These are phyloP conservation scores for Talaromyces borbonicus DNA, from an alignment of 495 filamentous ascomycete genomes.

Conservation along the genomic window DNA sequence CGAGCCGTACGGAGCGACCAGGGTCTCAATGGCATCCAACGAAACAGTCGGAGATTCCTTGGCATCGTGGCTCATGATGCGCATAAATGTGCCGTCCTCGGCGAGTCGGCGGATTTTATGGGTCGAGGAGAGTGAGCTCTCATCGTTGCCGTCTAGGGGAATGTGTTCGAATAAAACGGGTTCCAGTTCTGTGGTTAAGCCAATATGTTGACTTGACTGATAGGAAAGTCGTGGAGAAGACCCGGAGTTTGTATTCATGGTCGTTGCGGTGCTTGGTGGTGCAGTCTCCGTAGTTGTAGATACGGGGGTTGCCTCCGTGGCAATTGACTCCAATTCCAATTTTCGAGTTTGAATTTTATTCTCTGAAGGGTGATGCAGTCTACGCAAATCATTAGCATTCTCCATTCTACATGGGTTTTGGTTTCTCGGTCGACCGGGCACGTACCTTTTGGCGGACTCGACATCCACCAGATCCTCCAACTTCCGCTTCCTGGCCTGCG, in stretches of 20 bases:
- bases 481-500: conserved; percentile 66
- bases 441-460: conserved; percentile 37
- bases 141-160: conserved; percentile 32
- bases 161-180: conserved; percentile 39
- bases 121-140: conserved; percentile 23
- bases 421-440: too few species aligned
- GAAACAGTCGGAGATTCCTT: conserved; percentile 43
- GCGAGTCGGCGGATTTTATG: conserved; percentile 64
- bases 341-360: too few species aligned
- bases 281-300: conserved; percentile 6
- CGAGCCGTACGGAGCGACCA: conserved; percentile 74
- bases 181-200: conserved; percentile 44
- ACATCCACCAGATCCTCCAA: conserved; percentile 30
- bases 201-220: conserved; percentile 41
- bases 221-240: conserved; percentile 21
- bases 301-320: too few species aligned
- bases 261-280: not conserved
- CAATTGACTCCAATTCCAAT: too few species aligned
- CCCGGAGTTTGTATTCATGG: conserved; percentile 1
- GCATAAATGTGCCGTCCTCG: conserved; percentile 75
- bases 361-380: too few species aligned
- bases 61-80: conserved; percentile 28
- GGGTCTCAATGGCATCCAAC: conserved; percentile 67
- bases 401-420: too few species aligned
- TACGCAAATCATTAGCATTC: too few species aligned